Evolutionary conservation across 1,284 basidiomycete genomes (phyloP), one percentile per base, ranked within the genome.

Genomic region (Cutaneotrichosporon sp.): DNA sequence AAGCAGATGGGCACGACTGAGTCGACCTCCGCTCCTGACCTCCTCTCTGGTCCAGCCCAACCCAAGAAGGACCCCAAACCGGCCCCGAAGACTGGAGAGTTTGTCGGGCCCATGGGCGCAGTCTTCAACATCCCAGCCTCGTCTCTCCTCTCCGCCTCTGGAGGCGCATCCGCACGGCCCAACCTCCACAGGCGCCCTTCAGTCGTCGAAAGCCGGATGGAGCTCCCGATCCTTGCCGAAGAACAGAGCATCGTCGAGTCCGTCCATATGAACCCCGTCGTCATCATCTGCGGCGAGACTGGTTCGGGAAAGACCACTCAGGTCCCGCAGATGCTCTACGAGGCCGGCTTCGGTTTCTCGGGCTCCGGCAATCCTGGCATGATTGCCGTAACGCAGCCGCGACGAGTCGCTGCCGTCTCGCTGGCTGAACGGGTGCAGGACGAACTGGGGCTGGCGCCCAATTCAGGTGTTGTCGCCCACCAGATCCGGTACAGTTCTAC

Each of bases 261-360:
- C 3, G 84, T 99, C 46, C 75, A 91, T 53, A 78, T 97, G 49
- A 85, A 98, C 67, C 82, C 87, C 4, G 83, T 87, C 11, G 81
- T 84, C 16, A 80, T 87, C 46, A 80, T 88, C 41, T 87, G 85
- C 61, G 86, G 86, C 72, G 85, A 87, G 71, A 99, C 96, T 6
- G 96, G 96, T 54, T 94, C 90, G 66, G 96, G 96, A 46, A 99
- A 98, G 77, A 98, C 96, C 1, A 99, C 96, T 0, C 96, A 98
- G 72, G 85, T 98, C 2, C 96, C 96, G 4, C 96, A 98, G 70
- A 87, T 88, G 75, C 72, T 88, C 11, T 87, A 88, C 64, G 96
- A 99, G 74, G 90, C 89, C n/a, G 96, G 91, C 0, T 98, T 94
- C 68, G 96, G 92, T 1, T 82, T 83, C 51, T 79, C 82, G 5